Evolutionary conservation across 148 eudicot genomes (phyloP).

Genomic region (Hydrangea macrophylla): DNA sequence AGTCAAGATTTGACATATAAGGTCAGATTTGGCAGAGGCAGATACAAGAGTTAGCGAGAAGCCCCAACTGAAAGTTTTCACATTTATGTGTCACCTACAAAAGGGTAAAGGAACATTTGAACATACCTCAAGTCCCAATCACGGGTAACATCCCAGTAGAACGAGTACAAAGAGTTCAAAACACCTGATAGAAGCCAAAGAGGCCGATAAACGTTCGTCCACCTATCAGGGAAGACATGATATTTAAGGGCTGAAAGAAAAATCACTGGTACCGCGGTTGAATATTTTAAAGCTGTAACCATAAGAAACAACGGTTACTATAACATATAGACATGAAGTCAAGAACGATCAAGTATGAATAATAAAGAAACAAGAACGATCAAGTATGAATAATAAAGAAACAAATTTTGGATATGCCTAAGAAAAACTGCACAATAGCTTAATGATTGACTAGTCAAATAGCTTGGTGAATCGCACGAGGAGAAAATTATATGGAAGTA

Average conservation of each 20-base stretch:
- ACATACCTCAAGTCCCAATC: conserved; percentile 99
- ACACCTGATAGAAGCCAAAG: conserved; percentile 84
- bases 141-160: conserved; percentile 94
- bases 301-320: conserved; percentile 18
- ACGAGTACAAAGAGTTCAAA: conserved; percentile 84
- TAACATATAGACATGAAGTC: not conserved
- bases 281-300: conserved; percentile 89
- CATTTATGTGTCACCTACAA: not conserved
- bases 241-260: conserved; percentile 97
- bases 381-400: no score
- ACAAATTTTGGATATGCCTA: no score
- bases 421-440: no score
- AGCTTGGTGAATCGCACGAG: no score
- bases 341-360: not conserved
- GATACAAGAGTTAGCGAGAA: not conserved
- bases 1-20: no score
- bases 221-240: conserved; percentile 83
- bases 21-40: not conserved
- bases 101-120: conserved; percentile 4
- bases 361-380: not conserved
- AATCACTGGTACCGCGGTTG: conserved; percentile 96
- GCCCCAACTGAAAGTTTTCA: not conserved
- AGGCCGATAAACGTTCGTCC: conserved; percentile 82
- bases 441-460: no score
- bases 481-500: no score